Conservation (phyloP, 1,139 yeast species). For the Maudiozyma humilis region DNA sequence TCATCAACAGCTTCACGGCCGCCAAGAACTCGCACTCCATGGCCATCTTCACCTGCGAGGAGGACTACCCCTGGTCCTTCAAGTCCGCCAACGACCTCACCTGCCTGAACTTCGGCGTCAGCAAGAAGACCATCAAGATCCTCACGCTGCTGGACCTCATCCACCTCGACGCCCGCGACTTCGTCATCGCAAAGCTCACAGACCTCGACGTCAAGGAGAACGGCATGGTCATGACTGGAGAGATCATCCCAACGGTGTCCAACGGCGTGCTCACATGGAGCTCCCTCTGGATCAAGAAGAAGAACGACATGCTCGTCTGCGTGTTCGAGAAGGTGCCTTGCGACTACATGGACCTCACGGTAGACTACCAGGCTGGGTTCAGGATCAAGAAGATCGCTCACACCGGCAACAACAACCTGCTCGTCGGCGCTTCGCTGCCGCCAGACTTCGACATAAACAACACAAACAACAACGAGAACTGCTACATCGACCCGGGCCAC, state of each 20-base stretch:
- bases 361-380: constrained; percentile 27
- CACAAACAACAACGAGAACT: neutral
- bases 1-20: constrained; percentile 52
- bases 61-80: constrained; percentile 70
- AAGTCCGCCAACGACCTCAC: constrained; percentile 87
- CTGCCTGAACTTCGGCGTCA: constrained; percentile 76
- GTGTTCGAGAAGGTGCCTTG: constrained; percentile 85
- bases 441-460: neutral
- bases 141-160: constrained; percentile 67
- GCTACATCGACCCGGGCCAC: neutral
- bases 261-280: constrained; percentile 50
- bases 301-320: constrained; percentile 63
- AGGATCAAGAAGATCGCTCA: constrained; percentile 16
- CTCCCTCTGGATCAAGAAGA: constrained; percentile 79
- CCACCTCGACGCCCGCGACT: constrained; percentile 62
- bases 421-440: neutral
- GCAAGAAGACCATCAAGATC: constrained; percentile 53
- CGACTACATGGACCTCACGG: constrained; percentile 60
- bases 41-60: constrained; percentile 75
- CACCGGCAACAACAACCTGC: constrained; percentile 10
- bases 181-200: constrained; percentile 51
- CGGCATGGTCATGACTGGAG: constrained; percentile 49
- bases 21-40: constrained; percentile 65
- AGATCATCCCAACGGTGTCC: constrained; percentile 41
- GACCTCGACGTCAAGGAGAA: constrained; percentile 33